Base-by-base conservation (phyloP, 73 alveolate species). In the Loxodes magnus region DNA sequence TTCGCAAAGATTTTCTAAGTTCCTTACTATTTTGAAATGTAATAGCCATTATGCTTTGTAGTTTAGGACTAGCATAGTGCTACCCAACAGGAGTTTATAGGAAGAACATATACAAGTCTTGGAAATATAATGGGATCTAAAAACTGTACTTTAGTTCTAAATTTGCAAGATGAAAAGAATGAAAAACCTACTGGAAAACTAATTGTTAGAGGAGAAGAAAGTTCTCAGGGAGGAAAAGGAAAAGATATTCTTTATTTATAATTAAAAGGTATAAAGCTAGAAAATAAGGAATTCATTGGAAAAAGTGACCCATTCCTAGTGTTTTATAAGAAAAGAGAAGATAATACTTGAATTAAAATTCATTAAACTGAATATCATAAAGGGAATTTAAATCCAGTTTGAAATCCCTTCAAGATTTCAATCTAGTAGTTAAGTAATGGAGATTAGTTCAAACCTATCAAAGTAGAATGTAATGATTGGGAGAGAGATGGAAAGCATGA, bases 1-100 rank as follows among this genome's bases (percentile, higher is more conserved):
- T 82, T 77, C 59, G 15, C 64, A 29, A 72, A 51, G 33, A 9
- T 71, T 2, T 46, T 81, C 54, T 41, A 30, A 20, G 37, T 84
- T 7, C 79, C 74, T 57, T 88, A 80, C 59, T 68, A 64, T 31
- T 88, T 88, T 71, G 96, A 88, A 68, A 37, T 53, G 21, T 70
- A 72, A 38, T 79, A 88, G 61, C 64, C 49, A n/a, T 5, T 88
- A 3, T 68, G 33, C 21, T 68, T 78, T 66, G 81, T 54, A n/a
- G 78, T 86, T 19, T 53, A 39, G 28, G 95, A 82, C 57, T 20
- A 54, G 27, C 87, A 78, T 66, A 74, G 82, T 4, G 58, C 46
- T 12, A 28, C 52, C 0, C 33, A 14, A 15, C 56, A 38, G 43
- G 86, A 77, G 4, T 29, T 42, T 19, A 43, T 67, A 5, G 92